A percentile compares a stretch with the other conserved stretches of the same genome.
Conservation (phyloP, 164 flowering plant genomes). For the Magnolia changhungtana region DNA sequence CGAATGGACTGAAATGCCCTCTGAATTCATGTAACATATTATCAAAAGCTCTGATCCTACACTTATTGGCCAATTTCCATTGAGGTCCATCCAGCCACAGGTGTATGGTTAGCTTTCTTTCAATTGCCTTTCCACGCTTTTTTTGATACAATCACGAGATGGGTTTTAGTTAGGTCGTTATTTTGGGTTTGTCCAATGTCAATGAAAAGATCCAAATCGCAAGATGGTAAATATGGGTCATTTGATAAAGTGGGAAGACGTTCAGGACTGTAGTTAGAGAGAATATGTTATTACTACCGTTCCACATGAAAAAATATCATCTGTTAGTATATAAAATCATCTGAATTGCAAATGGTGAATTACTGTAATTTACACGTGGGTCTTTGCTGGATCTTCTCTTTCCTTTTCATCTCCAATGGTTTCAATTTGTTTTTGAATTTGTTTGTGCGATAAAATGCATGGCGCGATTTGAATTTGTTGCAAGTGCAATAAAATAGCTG, state of each 20-base stretch:
- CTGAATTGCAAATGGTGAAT: not conserved
- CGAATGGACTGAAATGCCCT: not conserved
- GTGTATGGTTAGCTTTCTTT: not conserved
- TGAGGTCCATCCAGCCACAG: not conserved
- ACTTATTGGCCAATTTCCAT: not conserved
- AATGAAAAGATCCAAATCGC: not conserved
- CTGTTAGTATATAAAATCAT: not conserved
- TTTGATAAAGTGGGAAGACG: not conserved
- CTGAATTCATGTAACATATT: not conserved
- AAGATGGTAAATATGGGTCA: not conserved
- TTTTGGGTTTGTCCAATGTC: not conserved
- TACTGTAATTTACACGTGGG: not conserved
- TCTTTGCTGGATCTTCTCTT: not conserved
- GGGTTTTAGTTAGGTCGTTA: not conserved
- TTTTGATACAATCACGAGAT: not conserved
- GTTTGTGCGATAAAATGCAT: not conserved
- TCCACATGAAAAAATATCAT: not conserved
- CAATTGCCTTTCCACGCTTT: not conserved
- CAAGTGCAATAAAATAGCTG: no score
- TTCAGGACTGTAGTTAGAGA: not conserved
- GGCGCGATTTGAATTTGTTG: no score
- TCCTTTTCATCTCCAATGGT: not conserved
- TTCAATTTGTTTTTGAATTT: not conserved
- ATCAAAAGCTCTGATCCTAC: not conserved
- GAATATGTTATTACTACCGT: not conserved